Percentiles rank a stretch among this genome's conserved stretches.
phyloP scores from a whole-genome alignment of 345 rosid genomes.

The Sisymbrium irio region DNA sequence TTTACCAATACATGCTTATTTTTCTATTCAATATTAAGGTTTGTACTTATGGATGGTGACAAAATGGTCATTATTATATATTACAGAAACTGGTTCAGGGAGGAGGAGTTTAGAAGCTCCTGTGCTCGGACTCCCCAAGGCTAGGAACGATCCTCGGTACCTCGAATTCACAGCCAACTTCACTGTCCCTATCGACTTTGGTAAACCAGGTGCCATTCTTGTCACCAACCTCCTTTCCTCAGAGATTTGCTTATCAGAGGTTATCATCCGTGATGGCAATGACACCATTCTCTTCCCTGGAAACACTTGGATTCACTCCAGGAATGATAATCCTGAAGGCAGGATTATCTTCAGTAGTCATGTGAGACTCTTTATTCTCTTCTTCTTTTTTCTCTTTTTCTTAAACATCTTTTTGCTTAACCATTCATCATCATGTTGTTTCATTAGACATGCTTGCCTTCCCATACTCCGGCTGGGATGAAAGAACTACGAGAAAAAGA shows the following conservation, averaged over 20 bases:
- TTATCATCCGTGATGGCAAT: constrained; percentile 60
- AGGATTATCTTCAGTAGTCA: constrained; percentile 81
- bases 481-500: constrained; percentile 72
- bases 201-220: constrained; percentile 75
- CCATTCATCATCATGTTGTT: not conserved
- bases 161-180: constrained; percentile 70
- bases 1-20: not conserved
- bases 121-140: constrained; percentile 66
- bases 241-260: constrained; percentile 69
- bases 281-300: constrained; percentile 66
- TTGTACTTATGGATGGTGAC: not conserved
- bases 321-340: constrained; percentile 59
- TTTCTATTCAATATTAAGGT: not conserved
- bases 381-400: not conserved
- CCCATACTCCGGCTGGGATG: constrained; percentile 69
- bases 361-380: constrained; percentile 43
- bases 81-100: constrained; percentile 67
- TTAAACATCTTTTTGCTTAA: constrained; percentile 9
- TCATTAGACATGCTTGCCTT: constrained; percentile 63
- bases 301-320: constrained; percentile 83
- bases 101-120: constrained; percentile 55
- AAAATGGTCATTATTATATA: not conserved
- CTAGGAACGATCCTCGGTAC: constrained; percentile 42
- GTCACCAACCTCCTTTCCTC: constrained; percentile 66
- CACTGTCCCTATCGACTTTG: constrained; percentile 62